A percentile compares a stretch with the other conserved stretches of the same genome.
Conservation (phyloP, 2,329 filamentous ascomycete genomes). For the Pseudocercospora vitis region DNA sequence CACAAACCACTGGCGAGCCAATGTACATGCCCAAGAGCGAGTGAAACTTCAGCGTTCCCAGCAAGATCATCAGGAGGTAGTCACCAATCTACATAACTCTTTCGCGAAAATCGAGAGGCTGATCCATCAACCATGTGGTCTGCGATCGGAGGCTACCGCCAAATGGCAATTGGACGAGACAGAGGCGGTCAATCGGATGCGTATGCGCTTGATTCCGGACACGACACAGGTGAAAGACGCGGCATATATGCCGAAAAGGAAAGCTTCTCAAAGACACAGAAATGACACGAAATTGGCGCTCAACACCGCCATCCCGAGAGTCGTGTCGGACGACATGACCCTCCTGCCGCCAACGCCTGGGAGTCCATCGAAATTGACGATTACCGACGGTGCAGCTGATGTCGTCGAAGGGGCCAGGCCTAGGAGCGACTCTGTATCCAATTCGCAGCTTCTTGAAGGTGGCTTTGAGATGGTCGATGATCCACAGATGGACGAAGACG, state of each 20-base stretch:
- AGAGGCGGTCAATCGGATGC: conserved; percentile 93
- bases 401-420: conserved; percentile 33
- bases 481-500: conserved; percentile 78
- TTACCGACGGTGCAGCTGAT: conserved; percentile 27
- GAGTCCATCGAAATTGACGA: conserved; percentile 11
- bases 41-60: conserved; percentile 84
- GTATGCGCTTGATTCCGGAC: conserved; percentile 81
- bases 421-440: conserved; percentile 44
- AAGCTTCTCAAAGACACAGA: conserved; percentile 53
- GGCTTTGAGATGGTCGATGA: conserved; percentile 97
- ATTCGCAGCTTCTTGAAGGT: conserved; percentile 64
- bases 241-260: conserved; percentile 82
- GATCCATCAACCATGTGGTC: conserved; percentile 73
- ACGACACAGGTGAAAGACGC: conserved; percentile 61
- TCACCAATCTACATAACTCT: conserved; percentile 70
- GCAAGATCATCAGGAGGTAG: conserved; percentile 92
- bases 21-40: conserved; percentile 89
- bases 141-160: conserved; percentile 66
- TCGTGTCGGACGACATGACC: conserved; percentile 30
- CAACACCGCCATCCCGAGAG: conserved; percentile 35
- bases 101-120: conserved; percentile 79
- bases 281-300: conserved; percentile 36
- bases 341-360: conserved; percentile 21
- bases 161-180: conserved; percentile 96
- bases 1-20: conserved; percentile 89